phyloP scores from a whole-genome alignment of 768 basidiomycete species.

The Boletus reticulatus region DNA sequence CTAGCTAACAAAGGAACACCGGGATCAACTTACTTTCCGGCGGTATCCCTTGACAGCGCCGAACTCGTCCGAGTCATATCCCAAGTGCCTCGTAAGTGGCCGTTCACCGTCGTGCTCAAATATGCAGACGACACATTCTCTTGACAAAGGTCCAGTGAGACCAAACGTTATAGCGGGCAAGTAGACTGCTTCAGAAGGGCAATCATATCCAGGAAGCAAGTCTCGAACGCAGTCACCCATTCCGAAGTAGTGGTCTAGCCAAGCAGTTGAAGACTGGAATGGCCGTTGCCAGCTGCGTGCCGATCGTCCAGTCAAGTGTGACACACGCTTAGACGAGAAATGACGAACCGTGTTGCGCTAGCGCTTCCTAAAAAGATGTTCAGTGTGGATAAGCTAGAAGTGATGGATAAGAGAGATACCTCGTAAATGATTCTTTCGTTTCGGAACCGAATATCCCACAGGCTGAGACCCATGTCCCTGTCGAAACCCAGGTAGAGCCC shows the following conservation, averaged over 20 bases:
- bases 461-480: no score
- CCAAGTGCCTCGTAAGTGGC: slow-evolving; percentile 58
- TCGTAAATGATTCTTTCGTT: slow-evolving; percentile 31
- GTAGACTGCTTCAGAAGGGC: slow-evolving; percentile 58
- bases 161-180: slow-evolving; percentile 57
- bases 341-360: slow-evolving; percentile 52
- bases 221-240: slow-evolving; percentile 59
- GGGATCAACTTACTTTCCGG: slow-evolving; percentile 53
- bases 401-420: slow-evolving; percentile 24
- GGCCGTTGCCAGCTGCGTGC: slow-evolving; percentile 53
- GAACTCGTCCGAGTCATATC: slow-evolving; percentile 51
- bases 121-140: slow-evolving; percentile 58
- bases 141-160: slow-evolving; percentile 40
- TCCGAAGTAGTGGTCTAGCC: slow-evolving; percentile 63
- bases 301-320: background rate
- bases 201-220: slow-evolving; percentile 66
- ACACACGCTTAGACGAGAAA: background rate
- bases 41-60: slow-evolving; percentile 63
- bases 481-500: no score
- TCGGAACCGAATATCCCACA: background rate
- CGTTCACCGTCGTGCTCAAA: slow-evolving; percentile 61
- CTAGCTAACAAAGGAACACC: background rate
- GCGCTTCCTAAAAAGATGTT: slow-evolving; percentile 44
- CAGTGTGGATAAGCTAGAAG: background rate
- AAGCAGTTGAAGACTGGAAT: slow-evolving; percentile 57